Base-by-base conservation (phyloP, 2,329 filamentous ascomycete genomes). In the Alternaria incomplexa region DNA sequence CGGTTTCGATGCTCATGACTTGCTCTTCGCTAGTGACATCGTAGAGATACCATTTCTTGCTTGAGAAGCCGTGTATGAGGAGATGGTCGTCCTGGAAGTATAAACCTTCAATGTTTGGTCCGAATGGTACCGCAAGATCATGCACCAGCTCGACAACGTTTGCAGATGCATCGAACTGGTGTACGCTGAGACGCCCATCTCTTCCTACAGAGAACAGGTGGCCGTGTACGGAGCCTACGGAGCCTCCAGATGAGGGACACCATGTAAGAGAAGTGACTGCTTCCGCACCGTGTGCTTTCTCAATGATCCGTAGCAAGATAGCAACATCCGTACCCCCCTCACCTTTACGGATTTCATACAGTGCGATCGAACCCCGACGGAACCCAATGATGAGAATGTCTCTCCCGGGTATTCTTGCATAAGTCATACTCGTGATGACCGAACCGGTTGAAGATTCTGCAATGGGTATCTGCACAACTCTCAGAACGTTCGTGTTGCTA, bases 31-130 rank as follows among this genome's bases (percentile, higher is more conserved):
- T 83, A 0, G 88, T 89, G 74, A 92, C 89, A 76, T 97, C 92
- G 88, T 92, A 96, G 10, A 95, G 86, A 12, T 97, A 83, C 74
- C 98, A 96, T 50, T 88, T 84, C 65, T 89, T 93, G 75, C 91
- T 89, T 58, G 88, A 89, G 80, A 97, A 98, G 4, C 95, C 95
- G 76, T 90, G 92, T 12, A 97, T 82, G 26, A 93, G 82, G 1
- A 97, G 82, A 70, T 72, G 70, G 44, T 83, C 77, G 69, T 73
- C 60, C 44, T 84, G 75, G 62, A 95, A 86, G 81, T 88, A 90
- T 0, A 90, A 85, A 0, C 90, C 89, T 77, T 96, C 92, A 40
- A 97, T 86, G 69, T 92, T 89, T 1, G 91, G 89, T 1, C 91
- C 91, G 46, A 96, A 88, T 0, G 92, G 89, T 1, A 91, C 87